phyloP scores from a whole-genome alignment of 306 rosid genomes.

The Dalbergia cultrata region DNA sequence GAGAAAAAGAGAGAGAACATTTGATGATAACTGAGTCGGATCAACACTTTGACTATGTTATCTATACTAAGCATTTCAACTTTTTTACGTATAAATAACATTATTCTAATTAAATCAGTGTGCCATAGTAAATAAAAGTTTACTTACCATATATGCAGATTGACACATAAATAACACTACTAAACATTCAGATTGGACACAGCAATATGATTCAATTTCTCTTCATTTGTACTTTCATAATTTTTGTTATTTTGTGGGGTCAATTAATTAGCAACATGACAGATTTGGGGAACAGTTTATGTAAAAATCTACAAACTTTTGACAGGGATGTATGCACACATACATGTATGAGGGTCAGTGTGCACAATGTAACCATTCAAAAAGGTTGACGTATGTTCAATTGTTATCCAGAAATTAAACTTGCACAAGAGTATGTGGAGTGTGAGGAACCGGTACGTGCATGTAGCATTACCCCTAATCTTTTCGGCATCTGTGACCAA shows the following conservation, averaged over 20 bases:
- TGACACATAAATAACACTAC: not conserved
- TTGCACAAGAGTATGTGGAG: not conserved
- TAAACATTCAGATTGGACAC: constrained; percentile 13
- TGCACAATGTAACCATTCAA: constrained; percentile 1
- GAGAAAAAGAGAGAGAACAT: too few species aligned
- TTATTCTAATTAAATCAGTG: not conserved
- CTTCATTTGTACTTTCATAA: not conserved
- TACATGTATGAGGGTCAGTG: not conserved
- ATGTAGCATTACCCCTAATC: not conserved
- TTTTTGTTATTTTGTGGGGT: not conserved
- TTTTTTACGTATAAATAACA: too few species aligned
- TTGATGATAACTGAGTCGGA: too few species aligned
- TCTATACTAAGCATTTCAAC: too few species aligned
- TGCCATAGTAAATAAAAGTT: not conserved
- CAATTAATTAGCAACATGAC: not conserved
- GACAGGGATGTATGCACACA: not conserved
- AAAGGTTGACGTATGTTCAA: not conserved
- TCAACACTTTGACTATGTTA: too few species aligned
- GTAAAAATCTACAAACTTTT: not conserved
- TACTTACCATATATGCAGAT: not conserved
- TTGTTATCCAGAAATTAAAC: not conserved
- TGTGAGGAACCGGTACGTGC: constrained; percentile 14
- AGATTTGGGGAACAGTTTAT: not conserved
- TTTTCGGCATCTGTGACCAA: constrained; percentile 9
- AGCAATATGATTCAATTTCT: constrained; percentile 18